phyloP scores from a whole-genome alignment of 768 basidiomycete species.

The Mycena maculata region DNA sequence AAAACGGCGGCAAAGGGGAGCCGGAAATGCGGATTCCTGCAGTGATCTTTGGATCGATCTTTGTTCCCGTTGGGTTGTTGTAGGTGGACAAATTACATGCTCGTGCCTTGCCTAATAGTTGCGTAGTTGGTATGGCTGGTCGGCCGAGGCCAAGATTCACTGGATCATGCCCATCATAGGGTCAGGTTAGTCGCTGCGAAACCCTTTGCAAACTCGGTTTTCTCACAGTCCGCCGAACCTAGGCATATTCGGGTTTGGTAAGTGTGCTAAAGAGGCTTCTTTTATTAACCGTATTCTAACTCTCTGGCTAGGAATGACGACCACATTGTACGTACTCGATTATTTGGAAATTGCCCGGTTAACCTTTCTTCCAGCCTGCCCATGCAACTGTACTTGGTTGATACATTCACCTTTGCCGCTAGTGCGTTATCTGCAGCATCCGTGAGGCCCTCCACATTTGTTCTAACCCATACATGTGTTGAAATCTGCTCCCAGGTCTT shows the following conservation, averaged over 20 bases:
- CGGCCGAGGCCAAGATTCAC: conserved; percentile 66
- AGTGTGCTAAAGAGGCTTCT: conserved; percentile 3
- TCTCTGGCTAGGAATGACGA: conserved; percentile 63
- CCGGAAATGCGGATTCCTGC: conserved; percentile 68
- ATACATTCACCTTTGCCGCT: conserved; percentile 74
- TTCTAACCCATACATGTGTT: neutral
- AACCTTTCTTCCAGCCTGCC: conserved; percentile 58
- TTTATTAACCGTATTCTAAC: neutral
- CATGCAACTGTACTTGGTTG: conserved; percentile 75
- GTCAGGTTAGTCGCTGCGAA: conserved; percentile 38
- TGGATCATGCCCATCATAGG: conserved; percentile 82
- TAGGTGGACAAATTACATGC: conserved; percentile 38
- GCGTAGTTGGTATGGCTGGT: conserved; percentile 81
- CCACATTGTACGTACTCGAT: conserved; percentile 55
- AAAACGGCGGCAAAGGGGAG: conserved; percentile 59
- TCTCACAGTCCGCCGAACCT: neutral
- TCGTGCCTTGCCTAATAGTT: neutral
- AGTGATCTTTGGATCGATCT: conserved; percentile 61
- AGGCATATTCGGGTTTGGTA: conserved; percentile 64
- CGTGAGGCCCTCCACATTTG: conserved; percentile 43
- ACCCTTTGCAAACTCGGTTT: neutral
- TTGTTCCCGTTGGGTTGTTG: conserved; percentile 64
- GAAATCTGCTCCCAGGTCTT: conserved; percentile 61
- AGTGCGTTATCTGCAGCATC: conserved; percentile 72
- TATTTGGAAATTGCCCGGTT: conserved; percentile 24